Conservation (phyloP, 257 asterid genomes). For the Linaria vulgaris region DNA sequence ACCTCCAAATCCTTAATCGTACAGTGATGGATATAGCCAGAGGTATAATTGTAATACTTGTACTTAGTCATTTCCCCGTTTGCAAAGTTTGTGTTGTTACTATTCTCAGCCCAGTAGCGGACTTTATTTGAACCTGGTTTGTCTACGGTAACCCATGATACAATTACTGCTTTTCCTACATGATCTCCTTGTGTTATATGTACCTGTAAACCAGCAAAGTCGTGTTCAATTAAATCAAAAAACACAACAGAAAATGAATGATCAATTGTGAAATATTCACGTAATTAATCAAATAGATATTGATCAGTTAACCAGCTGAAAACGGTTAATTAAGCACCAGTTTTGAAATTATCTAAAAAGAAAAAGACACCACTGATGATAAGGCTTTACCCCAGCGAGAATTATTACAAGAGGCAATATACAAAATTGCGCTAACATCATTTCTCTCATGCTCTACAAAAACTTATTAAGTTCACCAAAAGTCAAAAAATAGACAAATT, state of each 20-base stretch:
- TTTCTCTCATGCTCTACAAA: no score
- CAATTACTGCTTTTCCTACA: constrained; percentile 77
- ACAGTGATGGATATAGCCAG: constrained; percentile 83
- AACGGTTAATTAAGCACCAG: no score
- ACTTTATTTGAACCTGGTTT: constrained; percentile 63
- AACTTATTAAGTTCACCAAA: not conserved
- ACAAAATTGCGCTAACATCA: not conserved
- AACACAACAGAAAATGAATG: no score
- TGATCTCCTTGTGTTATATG: constrained; percentile 93
- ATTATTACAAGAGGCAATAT: not conserved
- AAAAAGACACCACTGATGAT: no score
- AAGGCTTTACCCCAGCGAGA: no score
- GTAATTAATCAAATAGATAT: no score
- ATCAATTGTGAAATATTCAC: no score
- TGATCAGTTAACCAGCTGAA: no score
- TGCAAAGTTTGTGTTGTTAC: constrained; percentile 34
- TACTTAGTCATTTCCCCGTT: constrained; percentile 48
- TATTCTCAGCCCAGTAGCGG: constrained; percentile 58
- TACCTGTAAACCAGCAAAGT: constrained; percentile 46
- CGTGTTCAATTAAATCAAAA: no score
- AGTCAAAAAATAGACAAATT: no score
- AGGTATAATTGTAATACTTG: constrained; percentile 63
- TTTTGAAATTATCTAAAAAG: no score
- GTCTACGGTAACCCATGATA: constrained; percentile 87
- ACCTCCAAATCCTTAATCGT: constrained; percentile 57